Conservation (phyloP, 2,329 filamentous ascomycete genomes). For the Escovopsis sp. region DNA sequence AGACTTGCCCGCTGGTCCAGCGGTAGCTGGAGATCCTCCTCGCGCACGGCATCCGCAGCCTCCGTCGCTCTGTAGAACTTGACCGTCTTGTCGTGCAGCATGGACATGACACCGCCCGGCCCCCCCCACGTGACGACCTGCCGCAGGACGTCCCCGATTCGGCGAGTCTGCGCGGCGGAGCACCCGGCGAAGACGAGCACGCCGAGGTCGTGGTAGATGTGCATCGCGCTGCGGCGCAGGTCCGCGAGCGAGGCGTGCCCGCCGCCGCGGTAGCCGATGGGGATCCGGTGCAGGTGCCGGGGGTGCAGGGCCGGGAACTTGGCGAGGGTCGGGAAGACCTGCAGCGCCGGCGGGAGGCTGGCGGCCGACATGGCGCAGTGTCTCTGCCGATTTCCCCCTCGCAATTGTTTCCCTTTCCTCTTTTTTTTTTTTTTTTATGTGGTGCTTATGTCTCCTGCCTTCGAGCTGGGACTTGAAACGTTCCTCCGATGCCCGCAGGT, state of each 20-base stretch:
- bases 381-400: too few relatives aligned
- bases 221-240: constrained; percentile 2
- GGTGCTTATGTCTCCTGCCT: too few relatives aligned
- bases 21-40: constrained; percentile 3
- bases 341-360: constrained; percentile 7
- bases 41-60: not conserved
- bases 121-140: constrained; percentile 7
- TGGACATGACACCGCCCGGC: constrained; percentile 3
- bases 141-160: constrained; percentile 12
- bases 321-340: constrained; percentile 11
- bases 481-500: too few relatives aligned
- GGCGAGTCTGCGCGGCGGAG: constrained; percentile 7
- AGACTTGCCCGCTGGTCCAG: constrained; percentile 6
- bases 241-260: not conserved
- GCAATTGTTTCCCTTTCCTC: too few relatives aligned
- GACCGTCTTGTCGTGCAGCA: constrained; percentile 3
- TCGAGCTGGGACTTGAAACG: too few relatives aligned
- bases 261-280: constrained; percentile 4
- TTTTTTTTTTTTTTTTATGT: too few relatives aligned
- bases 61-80: constrained; percentile 2
- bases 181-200: constrained; percentile 17
- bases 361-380: not conserved
- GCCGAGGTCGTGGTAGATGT: constrained; percentile 19
- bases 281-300: constrained; percentile 7
- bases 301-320: constrained; percentile 10